Percentiles rank a stretch among this genome's conserved stretches.
phyloP scores from a whole-genome alignment of 2,329 filamentous ascomycete species.

The Cercospora sojina region DNA sequence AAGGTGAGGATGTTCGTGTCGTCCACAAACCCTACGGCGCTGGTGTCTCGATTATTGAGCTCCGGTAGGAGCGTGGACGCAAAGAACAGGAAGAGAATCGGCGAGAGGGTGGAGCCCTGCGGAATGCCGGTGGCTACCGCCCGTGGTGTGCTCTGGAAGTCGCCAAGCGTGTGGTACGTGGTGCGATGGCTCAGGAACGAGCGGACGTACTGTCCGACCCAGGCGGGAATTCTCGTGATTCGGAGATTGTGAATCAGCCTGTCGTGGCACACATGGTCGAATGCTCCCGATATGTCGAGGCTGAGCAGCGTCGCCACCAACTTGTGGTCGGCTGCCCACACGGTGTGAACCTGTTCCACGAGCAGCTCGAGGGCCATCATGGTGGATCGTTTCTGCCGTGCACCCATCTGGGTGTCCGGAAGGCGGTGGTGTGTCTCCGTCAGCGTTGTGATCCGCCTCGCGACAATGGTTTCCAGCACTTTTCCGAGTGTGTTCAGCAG shows the following conservation, averaged over 20 bases:
- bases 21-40: too few relatives aligned
- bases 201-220: too few relatives aligned
- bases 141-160: too few relatives aligned
- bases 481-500: constrained; percentile 36
- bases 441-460: constrained; percentile 22
- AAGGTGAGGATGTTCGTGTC: too few relatives aligned
- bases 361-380: constrained; percentile 34
- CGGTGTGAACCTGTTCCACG: constrained; percentile 28
- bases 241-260: constrained; percentile 38
- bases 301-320: constrained; percentile 36
- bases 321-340: constrained; percentile 19
- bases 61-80: too few relatives aligned
- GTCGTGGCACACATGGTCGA: constrained; percentile 41
- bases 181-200: too few relatives aligned
- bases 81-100: too few relatives aligned
- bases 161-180: too few relatives aligned
- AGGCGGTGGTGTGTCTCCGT: constrained; percentile 30
- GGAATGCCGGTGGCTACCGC: too few relatives aligned
- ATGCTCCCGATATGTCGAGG: constrained; percentile 37
- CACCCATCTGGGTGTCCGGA: constrained; percentile 32
- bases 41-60: too few relatives aligned
- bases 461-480: constrained; percentile 33
- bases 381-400: constrained; percentile 29
- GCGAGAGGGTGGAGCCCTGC: too few relatives aligned
- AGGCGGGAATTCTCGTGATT: too few relatives aligned